A percentile compares a stretch with the other conserved stretches of the same genome.
phyloP scores from a whole-genome alignment of 2,329 filamentous ascomycete genomes.

The Ophiostoma himal-ulmi region DNA sequence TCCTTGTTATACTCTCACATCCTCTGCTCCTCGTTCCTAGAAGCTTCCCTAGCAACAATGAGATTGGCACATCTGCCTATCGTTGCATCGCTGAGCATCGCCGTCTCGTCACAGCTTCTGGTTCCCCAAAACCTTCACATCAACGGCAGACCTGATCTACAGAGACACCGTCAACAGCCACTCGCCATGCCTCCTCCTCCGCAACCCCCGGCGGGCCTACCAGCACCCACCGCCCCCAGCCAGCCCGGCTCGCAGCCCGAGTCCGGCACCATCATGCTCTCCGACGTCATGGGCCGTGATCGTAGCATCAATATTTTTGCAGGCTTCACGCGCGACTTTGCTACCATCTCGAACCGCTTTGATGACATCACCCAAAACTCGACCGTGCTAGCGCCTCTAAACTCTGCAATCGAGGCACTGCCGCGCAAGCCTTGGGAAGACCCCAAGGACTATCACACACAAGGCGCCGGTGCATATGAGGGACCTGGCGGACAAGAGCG shows the following conservation, averaged over 20 bases:
- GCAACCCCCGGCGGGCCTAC: slow-evolving; percentile 26
- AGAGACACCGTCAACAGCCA: slow-evolving; percentile 17
- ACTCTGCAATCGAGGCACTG: slow-evolving; percentile 69
- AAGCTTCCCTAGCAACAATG: slow-evolving; percentile 16
- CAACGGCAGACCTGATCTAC: neutral
- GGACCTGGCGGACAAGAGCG: slow-evolving; percentile 68
- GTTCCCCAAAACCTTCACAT: slow-evolving; percentile 14
- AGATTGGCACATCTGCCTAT: slow-evolving; percentile 19
- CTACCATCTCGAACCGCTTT: slow-evolving; percentile 61
- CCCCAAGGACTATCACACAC: slow-evolving; percentile 60
- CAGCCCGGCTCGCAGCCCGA: slow-evolving; percentile 29
- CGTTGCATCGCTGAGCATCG: slow-evolving; percentile 23
- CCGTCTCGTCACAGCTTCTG: slow-evolving; percentile 23
- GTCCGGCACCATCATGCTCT: slow-evolving; percentile 58
- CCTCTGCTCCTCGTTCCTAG: neutral
- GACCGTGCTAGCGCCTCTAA: slow-evolving; percentile 81
- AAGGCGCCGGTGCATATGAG: slow-evolving; percentile 68
- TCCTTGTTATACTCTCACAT: neutral
- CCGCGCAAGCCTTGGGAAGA: slow-evolving; percentile 85
- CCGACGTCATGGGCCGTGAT: slow-evolving; percentile 76
- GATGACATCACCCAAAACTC: slow-evolving; percentile 62
- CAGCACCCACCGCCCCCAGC: slow-evolving; percentile 21
- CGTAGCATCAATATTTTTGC: slow-evolving; percentile 80
- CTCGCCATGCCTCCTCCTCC: slow-evolving; percentile 27
- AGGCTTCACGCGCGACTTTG: slow-evolving; percentile 69